Evolutionary conservation across 139 green algal genomes (phyloP), one percentile per base, ranked within the genome.

Genomic region (Chlorella sp.): DNA sequence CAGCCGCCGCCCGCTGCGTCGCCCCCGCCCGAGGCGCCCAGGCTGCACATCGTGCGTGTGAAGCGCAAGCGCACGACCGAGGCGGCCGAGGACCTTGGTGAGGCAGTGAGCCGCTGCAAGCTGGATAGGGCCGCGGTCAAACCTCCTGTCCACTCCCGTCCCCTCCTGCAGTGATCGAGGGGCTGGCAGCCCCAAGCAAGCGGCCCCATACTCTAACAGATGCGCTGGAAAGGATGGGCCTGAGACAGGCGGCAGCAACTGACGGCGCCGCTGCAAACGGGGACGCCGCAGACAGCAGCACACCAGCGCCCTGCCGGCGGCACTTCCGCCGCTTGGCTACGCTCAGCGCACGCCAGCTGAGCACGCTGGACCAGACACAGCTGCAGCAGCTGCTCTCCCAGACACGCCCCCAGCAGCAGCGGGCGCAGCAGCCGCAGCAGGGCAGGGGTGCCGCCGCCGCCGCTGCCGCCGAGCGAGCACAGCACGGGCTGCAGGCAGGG

Each of bases 281-380:
- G 1, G 63, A 19, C 2, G 36, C 45, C 11, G 60, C 35, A 3
- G 63, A 15, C 5, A 15, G 27, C 15, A n/a, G 51, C 5, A 14
- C 35, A 11, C 33, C 42, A 9, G 48, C 33, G 6, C 31, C 42
- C 53, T 43, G 53, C n/a, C 51, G 27, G 7, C 67, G 77, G 48
- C 76, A 67, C 29, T 82, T 67, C 46, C 38, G 43, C n/a, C 55
- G 55, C 21, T 61, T 83, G 3, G 45, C 58, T 60, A 83, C 77
- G 8, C 74, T 83, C 15, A 83, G 68, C 46, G 77, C 77, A 1
- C 25, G n/a, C n/a, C 58, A 83, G 74, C 29, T 83, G 23, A 56
- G 56, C 38, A 36, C 8, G 19, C 70, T 74, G 7, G 41, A 71
- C 42, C 36, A 43, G n/a, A 12, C 60, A n/a, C 60, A 82, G 61